Evolutionary conservation across 345 rosid genomes (phyloP).

Genomic region (Pistacia vera): DNA sequence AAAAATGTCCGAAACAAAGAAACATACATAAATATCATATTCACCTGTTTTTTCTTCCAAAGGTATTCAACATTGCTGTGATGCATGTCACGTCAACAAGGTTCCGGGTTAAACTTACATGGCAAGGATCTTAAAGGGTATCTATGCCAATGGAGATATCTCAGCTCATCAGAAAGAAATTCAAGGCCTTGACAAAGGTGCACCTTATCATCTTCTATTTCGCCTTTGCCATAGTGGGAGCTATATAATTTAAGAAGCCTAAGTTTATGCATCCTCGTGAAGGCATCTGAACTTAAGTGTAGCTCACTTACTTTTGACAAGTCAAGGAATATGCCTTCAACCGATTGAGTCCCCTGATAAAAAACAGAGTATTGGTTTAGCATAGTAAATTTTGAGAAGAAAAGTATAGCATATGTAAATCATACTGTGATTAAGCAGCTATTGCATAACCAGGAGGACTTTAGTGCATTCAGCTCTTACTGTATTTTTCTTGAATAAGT

Average conservation of each 20-base stretch:
- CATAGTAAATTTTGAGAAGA: neutral
- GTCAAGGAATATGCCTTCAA: neutral
- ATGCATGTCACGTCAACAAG: constrained; percentile 7
- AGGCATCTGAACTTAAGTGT: neutral
- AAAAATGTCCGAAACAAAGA: neutral
- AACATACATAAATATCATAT: neutral
- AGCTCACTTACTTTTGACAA: neutral
- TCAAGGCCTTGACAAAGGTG: constrained; percentile 4
- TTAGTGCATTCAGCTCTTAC: neutral
- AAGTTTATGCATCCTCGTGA: neutral
- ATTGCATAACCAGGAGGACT: neutral
- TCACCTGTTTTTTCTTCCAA: neutral
- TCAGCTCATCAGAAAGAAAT: constrained; percentile 13
- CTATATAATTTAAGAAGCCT: neutral
- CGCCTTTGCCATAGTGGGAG: neutral
- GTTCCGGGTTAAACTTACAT: neutral
- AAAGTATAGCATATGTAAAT: neutral
- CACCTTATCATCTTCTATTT: constrained; percentile 1
- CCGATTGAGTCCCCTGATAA: neutral
- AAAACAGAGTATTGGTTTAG: neutral
- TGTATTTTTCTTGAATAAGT: constrained; percentile 9
- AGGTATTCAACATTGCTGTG: constrained; percentile 6
- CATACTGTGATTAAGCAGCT: neutral
- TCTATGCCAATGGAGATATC: constrained; percentile 1
- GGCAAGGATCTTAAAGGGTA: neutral